Conservation (phyloP, 2,329 filamentous ascomycete genomes). For the Ophiostoma sp. region DNA sequence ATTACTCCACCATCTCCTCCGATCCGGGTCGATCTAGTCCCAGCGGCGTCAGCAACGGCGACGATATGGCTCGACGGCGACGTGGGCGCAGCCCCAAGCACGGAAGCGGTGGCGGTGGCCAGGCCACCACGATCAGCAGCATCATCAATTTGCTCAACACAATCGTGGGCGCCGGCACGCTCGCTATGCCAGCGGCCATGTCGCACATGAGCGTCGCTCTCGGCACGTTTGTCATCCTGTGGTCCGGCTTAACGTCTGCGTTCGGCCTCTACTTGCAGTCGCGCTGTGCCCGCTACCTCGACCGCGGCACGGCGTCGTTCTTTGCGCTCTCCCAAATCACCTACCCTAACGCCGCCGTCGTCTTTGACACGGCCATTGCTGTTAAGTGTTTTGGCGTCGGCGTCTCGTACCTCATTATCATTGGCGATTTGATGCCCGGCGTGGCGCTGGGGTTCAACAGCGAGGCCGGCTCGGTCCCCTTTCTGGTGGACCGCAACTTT, state of each 20-base stretch:
- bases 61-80: slow-evolving; percentile 56
- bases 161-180: slow-evolving; percentile 89
- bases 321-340: slow-evolving; percentile 97
- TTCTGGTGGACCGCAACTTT: slow-evolving; percentile 86
- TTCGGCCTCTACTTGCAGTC: slow-evolving; percentile 96
- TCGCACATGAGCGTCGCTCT: slow-evolving; percentile 93
- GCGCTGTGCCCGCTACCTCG: slow-evolving; percentile 88
- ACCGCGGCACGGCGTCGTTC: slow-evolving; percentile 85
- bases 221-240: slow-evolving; percentile 80
- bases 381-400: slow-evolving; percentile 98
- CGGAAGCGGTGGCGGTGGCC: slow-evolving; percentile 66
- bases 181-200: slow-evolving; percentile 93
- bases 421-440: slow-evolving; percentile 96
- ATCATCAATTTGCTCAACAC: slow-evolving; percentile 96
- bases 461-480: slow-evolving; percentile 65
- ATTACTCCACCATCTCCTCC: slow-evolving; percentile 55
- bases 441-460: slow-evolving; percentile 73
- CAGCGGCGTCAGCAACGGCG: slow-evolving; percentile 38
- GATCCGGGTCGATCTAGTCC: slow-evolving; percentile 41
- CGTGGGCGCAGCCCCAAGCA: slow-evolving; percentile 67
- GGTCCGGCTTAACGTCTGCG: slow-evolving; percentile 84
- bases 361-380: slow-evolving; percentile 94
- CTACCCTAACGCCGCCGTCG: slow-evolving; percentile 90
- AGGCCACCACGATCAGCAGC: slow-evolving; percentile 86
- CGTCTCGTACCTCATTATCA: slow-evolving; percentile 97